phyloP scores from a whole-genome alignment of 106 monocot genomes.

The Dendrobium officinale region DNA sequence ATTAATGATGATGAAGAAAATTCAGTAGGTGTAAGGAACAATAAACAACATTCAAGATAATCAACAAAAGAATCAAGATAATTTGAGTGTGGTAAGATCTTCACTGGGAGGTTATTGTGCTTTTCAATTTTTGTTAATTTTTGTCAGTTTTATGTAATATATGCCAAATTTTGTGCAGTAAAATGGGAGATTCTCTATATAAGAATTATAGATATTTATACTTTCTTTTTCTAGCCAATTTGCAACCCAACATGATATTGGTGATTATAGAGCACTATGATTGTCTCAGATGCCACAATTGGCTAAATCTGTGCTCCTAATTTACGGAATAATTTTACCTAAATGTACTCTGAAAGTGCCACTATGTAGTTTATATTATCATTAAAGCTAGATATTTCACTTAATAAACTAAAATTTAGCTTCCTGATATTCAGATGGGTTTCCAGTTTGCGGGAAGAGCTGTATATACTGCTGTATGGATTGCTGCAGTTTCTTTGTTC shows the following conservation, averaged over 20 bases:
- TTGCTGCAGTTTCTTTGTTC: constrained; percentile 88
- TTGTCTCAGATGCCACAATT: not conserved
- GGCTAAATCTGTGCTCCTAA: not conserved
- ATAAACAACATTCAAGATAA: not conserved
- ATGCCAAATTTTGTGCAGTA: not conserved
- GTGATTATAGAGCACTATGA: not conserved
- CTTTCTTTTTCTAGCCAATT: not conserved
- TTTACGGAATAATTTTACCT: not conserved
- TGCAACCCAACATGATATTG: not conserved
- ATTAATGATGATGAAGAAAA: not conserved
- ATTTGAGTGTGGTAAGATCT: not conserved
- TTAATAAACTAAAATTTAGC: not conserved
- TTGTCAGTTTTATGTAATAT: not conserved
- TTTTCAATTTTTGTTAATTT: not conserved
- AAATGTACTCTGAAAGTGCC: not conserved
- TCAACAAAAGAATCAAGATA: not conserved
- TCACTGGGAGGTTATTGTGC: not conserved
- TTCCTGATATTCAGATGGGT: constrained; percentile 61
- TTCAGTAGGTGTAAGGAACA: not conserved
- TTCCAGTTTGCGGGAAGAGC: constrained; percentile 87
- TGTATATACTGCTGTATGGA: constrained; percentile 81
- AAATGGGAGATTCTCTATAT: not conserved
- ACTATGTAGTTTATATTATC: not conserved
- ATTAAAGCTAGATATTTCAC: not conserved
- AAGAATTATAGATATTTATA: not conserved